These are phyloP conservation scores for Penicillium cataractarum DNA, from an alignment of 495 filamentous ascomycete species.

Conservation along the genomic window DNA sequence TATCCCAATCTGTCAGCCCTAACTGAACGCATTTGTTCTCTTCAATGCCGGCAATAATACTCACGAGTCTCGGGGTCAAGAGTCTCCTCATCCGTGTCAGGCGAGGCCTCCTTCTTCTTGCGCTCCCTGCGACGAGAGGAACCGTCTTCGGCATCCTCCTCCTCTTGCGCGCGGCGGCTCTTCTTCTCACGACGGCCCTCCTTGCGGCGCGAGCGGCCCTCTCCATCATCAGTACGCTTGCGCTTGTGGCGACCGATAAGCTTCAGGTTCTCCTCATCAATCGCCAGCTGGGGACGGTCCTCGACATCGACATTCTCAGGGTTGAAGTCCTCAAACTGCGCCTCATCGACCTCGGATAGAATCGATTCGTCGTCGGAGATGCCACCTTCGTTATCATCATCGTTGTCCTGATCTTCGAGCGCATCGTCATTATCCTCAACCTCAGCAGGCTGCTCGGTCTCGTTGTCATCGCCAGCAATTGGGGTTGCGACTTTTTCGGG, in stretches of 20 bases:
- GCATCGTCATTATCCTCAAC: constrained; percentile 11
- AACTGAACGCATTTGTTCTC: not conserved
- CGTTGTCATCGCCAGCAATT: constrained; percentile 34
- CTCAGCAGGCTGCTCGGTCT: constrained; percentile 19
- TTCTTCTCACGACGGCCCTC: constrained; percentile 80
- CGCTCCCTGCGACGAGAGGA: constrained; percentile 56
- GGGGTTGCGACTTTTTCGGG: constrained; percentile 29
- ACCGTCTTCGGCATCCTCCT: constrained; percentile 58
- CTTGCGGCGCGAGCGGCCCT: constrained; percentile 65
- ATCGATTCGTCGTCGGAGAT: constrained; percentile 81
- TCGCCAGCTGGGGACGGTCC: constrained; percentile 73
- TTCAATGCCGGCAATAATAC: constrained; percentile 12
- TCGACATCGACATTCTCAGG: constrained; percentile 74
- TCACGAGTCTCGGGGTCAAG: constrained; percentile 59
- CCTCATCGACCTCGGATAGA: constrained; percentile 93
- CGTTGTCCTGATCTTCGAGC: constrained; percentile 17
- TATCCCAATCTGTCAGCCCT: constrained; percentile 13
- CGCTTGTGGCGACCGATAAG: constrained; percentile 77
- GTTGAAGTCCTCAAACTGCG: constrained; percentile 91
- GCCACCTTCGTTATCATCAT: constrained; percentile 28
- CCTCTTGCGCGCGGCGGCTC: constrained; percentile 60
- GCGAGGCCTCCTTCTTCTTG: constrained; percentile 54
- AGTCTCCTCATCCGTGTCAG: constrained; percentile 64
- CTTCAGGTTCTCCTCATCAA: constrained; percentile 86
- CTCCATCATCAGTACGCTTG: constrained; percentile 69